Evolutionary conservation across 1,284 basidiomycete species (phyloP).

Genomic region (Apiotrichum akiyoshidainum): DNA sequence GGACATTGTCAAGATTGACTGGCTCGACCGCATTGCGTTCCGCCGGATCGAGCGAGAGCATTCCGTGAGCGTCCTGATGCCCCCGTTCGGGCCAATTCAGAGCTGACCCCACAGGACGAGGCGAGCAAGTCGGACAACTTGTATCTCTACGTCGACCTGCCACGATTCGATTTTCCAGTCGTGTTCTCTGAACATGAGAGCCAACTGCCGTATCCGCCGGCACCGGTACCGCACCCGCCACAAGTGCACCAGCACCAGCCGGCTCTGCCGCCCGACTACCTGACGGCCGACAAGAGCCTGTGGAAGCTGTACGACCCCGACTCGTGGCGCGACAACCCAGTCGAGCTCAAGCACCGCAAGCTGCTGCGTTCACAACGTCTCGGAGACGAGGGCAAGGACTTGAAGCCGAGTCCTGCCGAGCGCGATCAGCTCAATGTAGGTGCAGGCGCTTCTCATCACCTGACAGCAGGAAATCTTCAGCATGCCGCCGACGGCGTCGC

Average conservation of each 20-base stretch:
- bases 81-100: no score
- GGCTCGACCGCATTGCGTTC: slow-evolving; percentile 91
- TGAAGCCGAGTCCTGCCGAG: slow-evolving; percentile 94
- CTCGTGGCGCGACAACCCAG: slow-evolving; percentile 78
- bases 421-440: slow-evolving; percentile 86
- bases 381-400: slow-evolving; percentile 88
- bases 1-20: slow-evolving; percentile 88
- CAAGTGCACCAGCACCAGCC: slow-evolving; percentile 32
- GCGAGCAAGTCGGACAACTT: slow-evolving; percentile 82
- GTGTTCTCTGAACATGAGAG: slow-evolving; percentile 78
- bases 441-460: slow-evolving; percentile 9
- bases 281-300: slow-evolving; percentile 63
- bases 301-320: slow-evolving; percentile 95
- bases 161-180: slow-evolving; percentile 97
- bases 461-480: slow-evolving; percentile 71
- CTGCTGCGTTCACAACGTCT: slow-evolving; percentile 91
- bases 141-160: slow-evolving; percentile 91
- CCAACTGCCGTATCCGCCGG: slow-evolving; percentile 37
- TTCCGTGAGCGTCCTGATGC: slow-evolving; percentile 57
- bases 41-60: slow-evolving; percentile 90
- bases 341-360: slow-evolving; percentile 94
- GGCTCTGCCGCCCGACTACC: slow-evolving; percentile 51
- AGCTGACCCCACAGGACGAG: slow-evolving; percentile 60
- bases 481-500: slow-evolving; percentile 81
- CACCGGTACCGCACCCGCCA: slow-evolving; percentile 40